Conservation (phyloP, 768 basidiomycete species). For the Coprinellus aureogranulatus region DNA sequence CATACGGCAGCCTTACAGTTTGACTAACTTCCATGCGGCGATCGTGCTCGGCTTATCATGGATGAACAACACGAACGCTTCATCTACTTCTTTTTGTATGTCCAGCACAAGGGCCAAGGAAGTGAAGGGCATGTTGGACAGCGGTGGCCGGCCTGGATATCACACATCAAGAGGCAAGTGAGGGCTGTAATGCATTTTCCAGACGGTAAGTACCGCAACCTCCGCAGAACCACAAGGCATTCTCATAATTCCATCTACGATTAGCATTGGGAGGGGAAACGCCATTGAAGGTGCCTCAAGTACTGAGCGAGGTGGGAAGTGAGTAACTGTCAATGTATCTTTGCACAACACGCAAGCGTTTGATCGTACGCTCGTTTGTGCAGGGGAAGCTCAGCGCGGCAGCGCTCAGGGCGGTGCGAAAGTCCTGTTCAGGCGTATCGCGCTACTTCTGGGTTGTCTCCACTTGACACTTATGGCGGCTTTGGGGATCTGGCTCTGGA, state of each 20-base stretch:
- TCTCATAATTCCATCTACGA: background rate
- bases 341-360: too few relatives aligned
- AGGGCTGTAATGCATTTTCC: background rate
- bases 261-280: too few relatives aligned
- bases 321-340: too few relatives aligned
- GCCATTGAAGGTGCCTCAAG: too few relatives aligned
- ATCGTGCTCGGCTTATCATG: conserved; percentile 26
- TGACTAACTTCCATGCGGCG: conserved; percentile 21
- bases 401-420: background rate
- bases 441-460: conserved; percentile 4
- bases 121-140: background rate
- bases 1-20: background rate
- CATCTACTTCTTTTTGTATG: conserved; percentile 8
- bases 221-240: too few relatives aligned
- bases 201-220: background rate
- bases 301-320: too few relatives aligned
- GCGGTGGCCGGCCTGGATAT: background rate
- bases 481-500: conserved; percentile 15
- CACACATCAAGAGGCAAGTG: background rate
- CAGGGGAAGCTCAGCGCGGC: too few relatives aligned
- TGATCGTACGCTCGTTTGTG: background rate
- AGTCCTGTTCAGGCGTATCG: background rate
- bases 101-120: conserved; percentile 7
- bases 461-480: conserved; percentile 11
- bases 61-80: conserved; percentile 24